Evolutionary conservation across 768 basidiomycete species (phyloP), one percentile per base, ranked within the genome.

Genomic region (Lepiota brunneoincarnata): DNA sequence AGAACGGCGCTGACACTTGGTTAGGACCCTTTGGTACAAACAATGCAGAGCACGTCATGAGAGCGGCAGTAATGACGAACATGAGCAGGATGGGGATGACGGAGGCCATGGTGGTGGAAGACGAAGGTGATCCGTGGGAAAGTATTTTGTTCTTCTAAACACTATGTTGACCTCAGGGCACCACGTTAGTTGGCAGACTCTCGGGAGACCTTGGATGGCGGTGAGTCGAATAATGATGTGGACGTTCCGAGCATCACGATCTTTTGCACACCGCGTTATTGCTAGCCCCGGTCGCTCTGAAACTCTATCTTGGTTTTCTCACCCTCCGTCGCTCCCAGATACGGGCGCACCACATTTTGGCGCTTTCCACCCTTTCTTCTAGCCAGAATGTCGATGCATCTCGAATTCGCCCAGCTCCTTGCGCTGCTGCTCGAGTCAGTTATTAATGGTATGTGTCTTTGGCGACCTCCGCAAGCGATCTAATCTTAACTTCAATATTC

Each of bases 1-100:
- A 45, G 3, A 36, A 20, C 17, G 12, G 34, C 5, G 80, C 89
- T 60, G 66, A 96, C 95, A 87, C 88, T 75, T 97, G 94, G 53
- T 94, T 82, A 24, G 89, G 82, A 2, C 96, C 94, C 64, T 94
- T 96, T 0, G 89, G 93, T 0, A 83, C 80, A 55, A 86, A 80
- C 24, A 92, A 69, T 69, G 83, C 91, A 2, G 81, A 75, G 23
- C 73, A 75, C 1, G 76, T 72, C 75, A 87, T 91, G 10, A 93
- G 73, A 0, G 74, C 87, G 15, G 81, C 66, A 15, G 86, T 79
- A 39, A 90, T 66, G 39, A 84, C 78, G 43, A 92, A 77, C 49
- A 89, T 66, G 62, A 91, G 68, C 58, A 91, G 54, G 24, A 92
- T 77, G 21, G 89, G 89, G 51, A 89, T 75, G 60, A 84, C 70